Evolutionary conservation across 306 rosid genomes (phyloP).

Genomic region (Delonix regia): DNA sequence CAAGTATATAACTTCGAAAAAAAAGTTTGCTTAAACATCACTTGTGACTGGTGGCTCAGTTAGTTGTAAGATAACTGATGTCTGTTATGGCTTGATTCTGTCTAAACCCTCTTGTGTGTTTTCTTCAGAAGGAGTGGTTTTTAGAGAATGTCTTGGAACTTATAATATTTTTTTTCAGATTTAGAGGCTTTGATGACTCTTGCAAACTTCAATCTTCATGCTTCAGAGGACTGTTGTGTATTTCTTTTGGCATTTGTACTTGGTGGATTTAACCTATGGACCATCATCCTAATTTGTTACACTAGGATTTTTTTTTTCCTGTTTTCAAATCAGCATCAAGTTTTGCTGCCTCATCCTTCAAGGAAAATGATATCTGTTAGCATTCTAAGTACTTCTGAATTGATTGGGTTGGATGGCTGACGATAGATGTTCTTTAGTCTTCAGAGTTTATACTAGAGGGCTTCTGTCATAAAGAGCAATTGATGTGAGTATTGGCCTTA

Average conservation of each 20-base stretch:
- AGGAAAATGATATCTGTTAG: background rate
- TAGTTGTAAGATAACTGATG: background rate
- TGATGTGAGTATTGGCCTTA: slow-evolving; percentile 13
- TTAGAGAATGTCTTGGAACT: background rate
- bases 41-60: background rate
- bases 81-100: background rate
- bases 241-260: background rate
- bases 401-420: slow-evolving; percentile 7
- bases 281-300: background rate
- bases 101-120: background rate
- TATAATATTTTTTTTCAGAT: background rate
- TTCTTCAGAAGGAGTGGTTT: background rate
- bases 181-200: background rate
- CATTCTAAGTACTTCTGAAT: background rate
- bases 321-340: background rate
- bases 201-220: background rate
- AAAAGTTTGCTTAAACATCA: background rate
- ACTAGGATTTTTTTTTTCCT: background rate
- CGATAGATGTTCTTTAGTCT: background rate
- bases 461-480: slow-evolving; percentile 16
- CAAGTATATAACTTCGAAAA: background rate
- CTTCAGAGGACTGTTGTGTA: background rate
- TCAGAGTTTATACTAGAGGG: slow-evolving; percentile 2
- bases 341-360: background rate
- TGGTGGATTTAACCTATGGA: background rate